Evolutionary conservation across 2,329 filamentous ascomycete genomes (phyloP).

Genomic region (Ascochyta pisi): DNA sequence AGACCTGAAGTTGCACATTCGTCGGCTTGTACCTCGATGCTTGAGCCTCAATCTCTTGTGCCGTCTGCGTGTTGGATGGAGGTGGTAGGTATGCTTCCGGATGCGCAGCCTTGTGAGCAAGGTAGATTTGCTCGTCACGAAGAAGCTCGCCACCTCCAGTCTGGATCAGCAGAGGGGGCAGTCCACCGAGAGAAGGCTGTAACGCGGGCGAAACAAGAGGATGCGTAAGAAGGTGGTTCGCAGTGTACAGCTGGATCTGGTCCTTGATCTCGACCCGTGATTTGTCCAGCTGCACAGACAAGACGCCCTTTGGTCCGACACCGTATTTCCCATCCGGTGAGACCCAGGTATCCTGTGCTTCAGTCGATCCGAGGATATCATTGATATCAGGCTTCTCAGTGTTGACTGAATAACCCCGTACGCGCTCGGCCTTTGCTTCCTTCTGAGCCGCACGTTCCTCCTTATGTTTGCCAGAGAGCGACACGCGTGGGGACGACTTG

Average conservation of each 20-base stretch:
- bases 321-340: constrained; percentile 47
- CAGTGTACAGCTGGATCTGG: constrained; percentile 88
- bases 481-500: constrained; percentile 15
- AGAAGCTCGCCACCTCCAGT: constrained; percentile 88
- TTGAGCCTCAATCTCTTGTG: constrained; percentile 67
- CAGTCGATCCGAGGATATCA: constrained; percentile 12
- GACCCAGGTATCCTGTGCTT: constrained; percentile 27
- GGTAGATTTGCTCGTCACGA: constrained; percentile 91
- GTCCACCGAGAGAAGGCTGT: constrained; percentile 85
- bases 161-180: constrained; percentile 86
- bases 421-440: constrained; percentile 41
- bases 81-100: constrained; percentile 76
- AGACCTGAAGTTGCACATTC: constrained; percentile 91
- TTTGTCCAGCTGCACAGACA: constrained; percentile 70
- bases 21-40: constrained; percentile 79
- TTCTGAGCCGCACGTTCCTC: constrained; percentile 44
- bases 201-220: constrained; percentile 89
- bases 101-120: constrained; percentile 93
- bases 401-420: constrained; percentile 45
- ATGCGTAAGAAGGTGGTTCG: constrained; percentile 84
- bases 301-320: constrained; percentile 41
- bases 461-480: constrained; percentile 21
- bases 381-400: constrained; percentile 27
- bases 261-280: constrained; percentile 77
- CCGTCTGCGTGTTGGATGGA: constrained; percentile 48